Percentiles rank a stretch among this genome's conserved stretches.
These are phyloP conservation scores for Pseudoscleropodium purum DNA, from an alignment of 225 moss, liverwort and hornwort species.

Conservation along the genomic window DNA sequence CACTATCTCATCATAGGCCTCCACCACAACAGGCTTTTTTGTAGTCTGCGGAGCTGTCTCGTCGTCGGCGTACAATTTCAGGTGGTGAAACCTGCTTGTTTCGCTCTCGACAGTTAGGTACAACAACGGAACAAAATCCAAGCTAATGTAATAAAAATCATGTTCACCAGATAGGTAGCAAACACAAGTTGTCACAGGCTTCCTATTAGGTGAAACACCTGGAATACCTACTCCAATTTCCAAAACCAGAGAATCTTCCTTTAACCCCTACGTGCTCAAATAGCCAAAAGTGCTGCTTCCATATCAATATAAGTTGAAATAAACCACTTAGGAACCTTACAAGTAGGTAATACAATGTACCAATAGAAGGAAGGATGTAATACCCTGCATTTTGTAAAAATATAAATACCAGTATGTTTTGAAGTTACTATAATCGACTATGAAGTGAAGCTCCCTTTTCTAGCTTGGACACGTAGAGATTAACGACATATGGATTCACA, in stretches of 20 bases:
- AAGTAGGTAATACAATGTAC: no score
- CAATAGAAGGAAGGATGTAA: neutral
- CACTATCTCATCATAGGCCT: conserved; percentile 93
- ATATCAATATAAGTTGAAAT: neutral
- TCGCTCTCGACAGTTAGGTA: neutral
- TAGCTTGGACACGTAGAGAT: no score
- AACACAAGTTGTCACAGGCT: neutral
- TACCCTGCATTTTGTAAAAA: neutral
- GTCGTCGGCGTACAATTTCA: conserved; percentile 91
- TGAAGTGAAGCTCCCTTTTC: neutral
- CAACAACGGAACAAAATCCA: neutral
- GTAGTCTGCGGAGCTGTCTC: conserved; percentile 84
- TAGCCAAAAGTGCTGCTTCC: neutral
- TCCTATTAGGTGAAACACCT: neutral
- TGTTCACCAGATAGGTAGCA: neutral
- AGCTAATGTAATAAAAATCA: neutral
- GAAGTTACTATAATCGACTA: neutral
- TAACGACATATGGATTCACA: neutral
- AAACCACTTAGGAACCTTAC: neutral
- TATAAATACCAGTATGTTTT: neutral
- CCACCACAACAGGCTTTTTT: conserved; percentile 92
- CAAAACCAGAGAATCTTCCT: neutral
- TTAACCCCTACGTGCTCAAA: neutral
- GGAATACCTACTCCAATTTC: neutral
- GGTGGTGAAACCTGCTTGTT: conserved; percentile 78